A percentile compares a stretch with the other conserved stretches of the same genome.
phyloP scores from a whole-genome alignment of 2,329 filamentous ascomycete species.

The Sporothrix curviconia region DNA sequence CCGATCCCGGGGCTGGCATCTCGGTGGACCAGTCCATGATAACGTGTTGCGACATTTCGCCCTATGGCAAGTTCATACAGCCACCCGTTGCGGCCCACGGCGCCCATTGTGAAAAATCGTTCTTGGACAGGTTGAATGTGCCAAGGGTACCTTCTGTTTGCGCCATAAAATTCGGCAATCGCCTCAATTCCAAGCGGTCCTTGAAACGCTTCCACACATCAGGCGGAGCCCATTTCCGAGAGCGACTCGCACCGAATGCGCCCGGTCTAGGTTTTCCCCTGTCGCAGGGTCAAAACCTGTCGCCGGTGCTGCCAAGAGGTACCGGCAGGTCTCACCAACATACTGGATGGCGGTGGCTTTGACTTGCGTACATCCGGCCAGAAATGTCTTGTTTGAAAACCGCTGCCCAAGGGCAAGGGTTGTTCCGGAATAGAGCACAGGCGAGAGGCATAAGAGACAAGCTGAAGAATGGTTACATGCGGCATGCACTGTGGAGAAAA shows the following conservation, averaged over 20 bases:
- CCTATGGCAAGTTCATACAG: slow-evolving; percentile 52
- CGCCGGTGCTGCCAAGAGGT: slow-evolving; percentile 63
- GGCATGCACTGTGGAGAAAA: slow-evolving; percentile 62
- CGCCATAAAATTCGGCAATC: slow-evolving; percentile 74
- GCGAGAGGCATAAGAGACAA: slow-evolving; percentile 59
- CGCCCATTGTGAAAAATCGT: slow-evolving; percentile 68
- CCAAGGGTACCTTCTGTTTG: slow-evolving; percentile 66
- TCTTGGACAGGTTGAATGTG: slow-evolving; percentile 66
- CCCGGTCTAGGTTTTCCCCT: slow-evolving; percentile 62
- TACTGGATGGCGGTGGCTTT: slow-evolving; percentile 76
- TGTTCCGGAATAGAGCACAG: slow-evolving; percentile 52
- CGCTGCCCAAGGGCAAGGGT: slow-evolving; percentile 68
- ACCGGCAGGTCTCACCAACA: slow-evolving; percentile 80
- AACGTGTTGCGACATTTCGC: slow-evolving; percentile 50
- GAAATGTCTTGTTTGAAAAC: slow-evolving; percentile 70
- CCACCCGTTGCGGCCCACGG: slow-evolving; percentile 66
- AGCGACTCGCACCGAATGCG: slow-evolving; percentile 65
- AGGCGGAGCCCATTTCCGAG: slow-evolving; percentile 78
- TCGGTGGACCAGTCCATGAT: slow-evolving; percentile 67
- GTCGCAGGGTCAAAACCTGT: slow-evolving; percentile 56
- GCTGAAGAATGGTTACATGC: slow-evolving; percentile 81
- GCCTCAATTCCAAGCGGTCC: slow-evolving; percentile 67
- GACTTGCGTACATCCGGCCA: slow-evolving; percentile 67
- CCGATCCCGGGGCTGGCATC: slow-evolving; percentile 58
- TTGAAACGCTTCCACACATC: slow-evolving; percentile 84